Percentiles rank a stretch among this genome's conserved stretches.
These are phyloP conservation scores for Plectranthus barbatus DNA, from an alignment of 257 asterid genomes.

Conservation along the genomic window DNA sequence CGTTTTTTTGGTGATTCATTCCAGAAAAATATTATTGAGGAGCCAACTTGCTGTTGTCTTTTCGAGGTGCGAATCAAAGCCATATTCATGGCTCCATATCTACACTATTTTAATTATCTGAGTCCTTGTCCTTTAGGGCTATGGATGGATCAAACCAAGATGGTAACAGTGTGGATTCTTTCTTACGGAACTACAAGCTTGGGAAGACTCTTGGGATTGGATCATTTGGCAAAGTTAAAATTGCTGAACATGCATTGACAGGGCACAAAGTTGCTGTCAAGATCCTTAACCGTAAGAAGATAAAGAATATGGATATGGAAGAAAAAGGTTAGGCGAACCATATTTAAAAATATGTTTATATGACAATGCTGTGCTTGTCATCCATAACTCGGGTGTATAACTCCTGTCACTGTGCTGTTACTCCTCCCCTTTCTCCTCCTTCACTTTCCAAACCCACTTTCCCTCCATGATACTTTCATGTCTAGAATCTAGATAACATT, in stretches of 20 bases:
- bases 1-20: conserved; percentile 1
- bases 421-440: not conserved
- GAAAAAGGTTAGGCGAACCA: conserved; percentile 59
- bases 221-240: conserved; percentile 82
- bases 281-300: conserved; percentile 82
- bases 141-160: conserved; percentile 69
- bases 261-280: conserved; percentile 87
- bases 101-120: not conserved
- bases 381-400: not conserved
- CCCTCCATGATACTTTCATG: not conserved
- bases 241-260: conserved; percentile 74
- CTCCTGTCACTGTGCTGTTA: not conserved
- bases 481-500: too few species aligned
- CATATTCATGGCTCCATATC: not conserved
- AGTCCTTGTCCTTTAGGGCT: conserved; percentile 13
- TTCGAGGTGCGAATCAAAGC: too few species aligned
- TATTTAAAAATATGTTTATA: conserved; percentile 36
- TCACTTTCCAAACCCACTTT: not conserved
- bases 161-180: conserved; percentile 54
- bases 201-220: conserved; percentile 94
- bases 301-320: conserved; percentile 89
- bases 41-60: not conserved
- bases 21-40: not conserved
- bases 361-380: not conserved
- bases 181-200: conserved; percentile 69